Percentiles rank a stretch among this genome's conserved stretches.
These are phyloP conservation scores for Cytospora chrysosperma DNA, from an alignment of 2,329 filamentous ascomycete species.

Conservation along the genomic window DNA sequence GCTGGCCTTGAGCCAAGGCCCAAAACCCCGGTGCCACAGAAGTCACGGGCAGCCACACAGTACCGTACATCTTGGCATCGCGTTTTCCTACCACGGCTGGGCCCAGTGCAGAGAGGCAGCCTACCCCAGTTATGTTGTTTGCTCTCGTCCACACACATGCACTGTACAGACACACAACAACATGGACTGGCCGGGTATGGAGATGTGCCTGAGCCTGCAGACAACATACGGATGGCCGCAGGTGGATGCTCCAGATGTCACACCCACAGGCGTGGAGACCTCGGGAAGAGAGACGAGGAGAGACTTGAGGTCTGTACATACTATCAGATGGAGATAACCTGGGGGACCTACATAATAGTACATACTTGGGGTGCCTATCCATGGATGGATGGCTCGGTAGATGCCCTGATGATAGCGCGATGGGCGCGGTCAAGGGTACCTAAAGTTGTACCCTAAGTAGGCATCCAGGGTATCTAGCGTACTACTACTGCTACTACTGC, in stretches of 20 bases:
- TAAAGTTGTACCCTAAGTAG: no score
- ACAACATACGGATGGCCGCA: background rate
- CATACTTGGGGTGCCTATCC: no score
- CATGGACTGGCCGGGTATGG: background rate
- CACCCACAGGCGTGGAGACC: background rate
- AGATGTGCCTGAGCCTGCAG: background rate
- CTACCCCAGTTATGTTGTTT: background rate
- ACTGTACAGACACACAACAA: background rate
- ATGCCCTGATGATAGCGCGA: background rate
- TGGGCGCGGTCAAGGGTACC: no score
- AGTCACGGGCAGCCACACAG: background rate
- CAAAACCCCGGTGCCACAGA: background rate
- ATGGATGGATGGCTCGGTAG: background rate
- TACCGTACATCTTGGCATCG: background rate
- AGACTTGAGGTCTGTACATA: background rate
- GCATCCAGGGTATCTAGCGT: no score
- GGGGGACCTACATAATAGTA: no score
- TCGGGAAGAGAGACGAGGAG: background rate
- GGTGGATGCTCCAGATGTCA: background rate
- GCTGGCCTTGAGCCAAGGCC: no score
- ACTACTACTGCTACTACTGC: no score
- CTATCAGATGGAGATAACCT: no score
- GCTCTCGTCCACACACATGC: background rate
- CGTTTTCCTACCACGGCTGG: constrained; percentile 6
- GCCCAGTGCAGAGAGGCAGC: background rate